These are phyloP conservation scores for Ceriops tagal DNA, from an alignment of 345 rosid species.

Conservation along the genomic window DNA sequence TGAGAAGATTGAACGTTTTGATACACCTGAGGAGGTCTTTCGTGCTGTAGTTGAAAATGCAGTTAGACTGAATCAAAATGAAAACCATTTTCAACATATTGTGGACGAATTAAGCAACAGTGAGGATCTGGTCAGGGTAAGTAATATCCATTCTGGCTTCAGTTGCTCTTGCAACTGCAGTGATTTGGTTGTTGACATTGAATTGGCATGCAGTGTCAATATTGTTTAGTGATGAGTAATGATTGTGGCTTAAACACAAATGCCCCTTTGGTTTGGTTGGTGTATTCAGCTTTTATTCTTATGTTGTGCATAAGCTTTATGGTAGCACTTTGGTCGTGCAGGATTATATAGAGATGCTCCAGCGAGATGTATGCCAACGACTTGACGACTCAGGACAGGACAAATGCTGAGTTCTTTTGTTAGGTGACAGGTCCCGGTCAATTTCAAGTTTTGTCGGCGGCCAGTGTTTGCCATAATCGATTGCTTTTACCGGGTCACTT, in stretches of 20 bases:
- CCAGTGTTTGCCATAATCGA: not conserved
- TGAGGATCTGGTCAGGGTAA: conserved; percentile 59
- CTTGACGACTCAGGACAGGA: conserved; percentile 30
- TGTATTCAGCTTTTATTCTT: not conserved
- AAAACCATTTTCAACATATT: conserved; percentile 36
- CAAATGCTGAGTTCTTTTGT: conserved; percentile 8
- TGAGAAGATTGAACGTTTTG: conserved; percentile 49
- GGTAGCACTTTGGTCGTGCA: conserved; percentile 21
- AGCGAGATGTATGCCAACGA: conserved; percentile 40
- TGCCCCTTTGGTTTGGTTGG: not conserved
- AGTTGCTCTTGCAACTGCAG: not conserved
- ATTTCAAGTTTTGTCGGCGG: not conserved
- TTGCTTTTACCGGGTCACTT: not conserved
- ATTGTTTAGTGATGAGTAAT: not conserved
- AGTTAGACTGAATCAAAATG: conserved; percentile 30
- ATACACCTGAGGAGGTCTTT: conserved; percentile 56
- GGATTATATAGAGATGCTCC: conserved; percentile 67
- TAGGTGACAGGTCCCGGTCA: not conserved
- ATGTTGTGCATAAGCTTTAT: not conserved
- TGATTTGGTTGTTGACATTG: not conserved
- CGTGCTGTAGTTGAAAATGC: conserved; percentile 57
- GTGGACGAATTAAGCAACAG: conserved; percentile 48
- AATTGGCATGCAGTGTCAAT: not conserved
- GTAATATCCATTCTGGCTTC: conserved; percentile 15
- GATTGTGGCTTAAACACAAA: not conserved